These are phyloP conservation scores for Aspergillus puulaauensis DNA, from an alignment of 2,329 filamentous ascomycete genomes.

Conservation along the genomic window DNA sequence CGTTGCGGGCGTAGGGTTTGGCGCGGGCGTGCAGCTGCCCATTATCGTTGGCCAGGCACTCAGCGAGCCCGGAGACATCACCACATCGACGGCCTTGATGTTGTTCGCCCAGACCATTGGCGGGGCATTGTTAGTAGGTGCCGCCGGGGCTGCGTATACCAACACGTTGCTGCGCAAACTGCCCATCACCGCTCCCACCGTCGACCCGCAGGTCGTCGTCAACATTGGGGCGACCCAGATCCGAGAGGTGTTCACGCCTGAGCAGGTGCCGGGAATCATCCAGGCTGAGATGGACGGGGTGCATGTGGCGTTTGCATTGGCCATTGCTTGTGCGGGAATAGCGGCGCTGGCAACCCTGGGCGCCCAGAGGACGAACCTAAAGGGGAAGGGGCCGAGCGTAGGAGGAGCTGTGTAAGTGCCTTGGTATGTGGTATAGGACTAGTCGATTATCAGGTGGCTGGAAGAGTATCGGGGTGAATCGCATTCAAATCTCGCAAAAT, in stretches of 20 bases:
- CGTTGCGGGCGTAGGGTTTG: not conserved
- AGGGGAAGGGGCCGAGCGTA: too few species aligned
- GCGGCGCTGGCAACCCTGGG: not conserved
- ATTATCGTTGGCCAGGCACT: not conserved
- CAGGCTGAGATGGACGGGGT: constrained; percentile 1
- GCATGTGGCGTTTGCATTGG: not conserved
- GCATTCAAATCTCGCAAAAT: too few species aligned
- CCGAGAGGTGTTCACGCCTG: not conserved
- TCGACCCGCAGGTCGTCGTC: not conserved
- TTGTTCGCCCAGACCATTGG: not conserved
- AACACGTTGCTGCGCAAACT: not conserved
- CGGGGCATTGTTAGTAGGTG: not conserved
- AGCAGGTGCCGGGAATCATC: not conserved
- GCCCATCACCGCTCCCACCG: not conserved
- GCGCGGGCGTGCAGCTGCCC: not conserved
- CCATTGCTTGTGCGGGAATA: not conserved
- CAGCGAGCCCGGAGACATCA: not conserved
- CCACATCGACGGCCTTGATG: not conserved
- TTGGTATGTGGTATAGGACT: too few species aligned
- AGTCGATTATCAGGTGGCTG: too few species aligned
- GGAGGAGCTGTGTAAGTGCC: too few species aligned
- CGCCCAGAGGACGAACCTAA: too few species aligned
- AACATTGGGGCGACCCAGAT: not conserved
- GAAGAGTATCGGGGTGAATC: too few species aligned
- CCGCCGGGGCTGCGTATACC: not conserved